Evolutionary conservation across 768 basidiomycete species (phyloP), one percentile per base, ranked within the genome.

Genomic region (Leccinum subgranulosum): DNA sequence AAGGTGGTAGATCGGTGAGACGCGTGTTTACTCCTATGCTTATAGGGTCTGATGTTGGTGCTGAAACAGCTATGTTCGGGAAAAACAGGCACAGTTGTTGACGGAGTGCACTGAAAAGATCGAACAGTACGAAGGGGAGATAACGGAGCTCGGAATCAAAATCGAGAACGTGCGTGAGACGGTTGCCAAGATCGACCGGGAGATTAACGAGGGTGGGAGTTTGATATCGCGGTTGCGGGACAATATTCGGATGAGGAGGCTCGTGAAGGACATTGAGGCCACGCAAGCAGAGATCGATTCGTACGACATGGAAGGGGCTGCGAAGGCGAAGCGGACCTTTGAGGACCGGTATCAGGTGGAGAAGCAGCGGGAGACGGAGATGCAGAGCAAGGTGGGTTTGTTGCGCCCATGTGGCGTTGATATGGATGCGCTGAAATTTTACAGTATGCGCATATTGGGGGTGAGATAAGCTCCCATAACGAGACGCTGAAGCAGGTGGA

Each of bases 281-380:
- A 84, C 86, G 7, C 84, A 91, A 66, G 77, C 75, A 11, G 80
- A 94, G 71, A 88, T 97, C 54, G 85, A 86, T 48, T 74, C 77
- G 6, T 80, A 84, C 57, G 91, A 98, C 72, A 82, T 98, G 75
- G 93, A 95, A 62, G 86, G 84, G 59, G 92, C 93, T 19, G 88
- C 87, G 19, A 90, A 84, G 68, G 90, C 92, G 21, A 85, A 86
- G 69, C 81, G 88, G 56, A 89, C 86, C 56, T 99, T 96, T 71
- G 85, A 95, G 54, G 84, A 86, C 52, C 84, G 87, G 65, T 98
- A 89, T 74, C 78, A 79, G 28, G 74, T 78, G 2, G 87, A 86
- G 65, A 87, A 91, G 69, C 78, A 83, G 60, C 84, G 79, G 67
- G 91, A 94, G 75, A 83, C 82, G 14, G 79, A 86, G 36, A 73